Conservation (phyloP, 2,329 filamentous ascomycete genomes). For the Fusarium falciforme region DNA sequence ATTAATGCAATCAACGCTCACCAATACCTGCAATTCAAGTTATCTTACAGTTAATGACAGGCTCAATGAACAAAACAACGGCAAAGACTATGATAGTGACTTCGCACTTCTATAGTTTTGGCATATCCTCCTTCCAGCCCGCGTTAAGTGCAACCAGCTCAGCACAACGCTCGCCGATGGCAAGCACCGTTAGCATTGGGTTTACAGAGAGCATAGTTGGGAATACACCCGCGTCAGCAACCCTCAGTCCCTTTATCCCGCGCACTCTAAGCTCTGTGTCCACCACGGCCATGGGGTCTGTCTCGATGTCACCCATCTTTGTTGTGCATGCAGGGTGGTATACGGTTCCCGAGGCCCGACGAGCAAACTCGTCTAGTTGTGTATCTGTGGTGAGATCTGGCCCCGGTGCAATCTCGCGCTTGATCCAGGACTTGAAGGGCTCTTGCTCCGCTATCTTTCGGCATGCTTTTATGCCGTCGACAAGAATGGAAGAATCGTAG, state of each 20-base stretch:
- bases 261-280: background rate
- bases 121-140: background rate
- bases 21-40: no score
- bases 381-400: background rate
- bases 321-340: background rate
- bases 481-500: background rate
- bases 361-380: background rate
- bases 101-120: background rate
- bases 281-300: background rate
- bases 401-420: background rate
- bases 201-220: background rate
- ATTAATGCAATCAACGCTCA: background rate
- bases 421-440: background rate
- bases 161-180: background rate
- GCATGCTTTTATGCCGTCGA: background rate
- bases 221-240: background rate
- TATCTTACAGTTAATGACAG: background rate
- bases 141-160: background rate
- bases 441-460: background rate
- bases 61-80: background rate
- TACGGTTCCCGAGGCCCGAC: background rate
- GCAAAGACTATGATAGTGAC: background rate
- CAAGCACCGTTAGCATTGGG: background rate
- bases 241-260: background rate
- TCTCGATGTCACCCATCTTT: background rate